Percentiles rank a stretch among this genome's conserved stretches.
Conservation (phyloP, 495 filamentous ascomycete species). For the Mycothermus thermophilus region DNA sequence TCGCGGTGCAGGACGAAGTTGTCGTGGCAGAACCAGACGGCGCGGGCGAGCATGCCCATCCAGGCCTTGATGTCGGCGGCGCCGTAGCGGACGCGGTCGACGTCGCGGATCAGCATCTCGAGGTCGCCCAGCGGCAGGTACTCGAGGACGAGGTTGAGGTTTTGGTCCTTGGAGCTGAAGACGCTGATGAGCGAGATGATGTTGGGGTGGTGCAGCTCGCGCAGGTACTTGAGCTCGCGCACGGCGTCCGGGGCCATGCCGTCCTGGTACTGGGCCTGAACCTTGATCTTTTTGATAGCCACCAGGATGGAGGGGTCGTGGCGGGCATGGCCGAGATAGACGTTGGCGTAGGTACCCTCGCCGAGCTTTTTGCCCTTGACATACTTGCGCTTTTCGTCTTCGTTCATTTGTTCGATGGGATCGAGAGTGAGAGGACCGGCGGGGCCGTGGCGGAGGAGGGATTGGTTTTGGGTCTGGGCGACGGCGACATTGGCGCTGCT, state of each 20-base stretch:
- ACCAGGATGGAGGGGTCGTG: constrained; percentile 53
- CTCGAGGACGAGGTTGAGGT: constrained; percentile 88
- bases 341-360: constrained; percentile 92
- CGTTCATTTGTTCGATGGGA: constrained; percentile 76
- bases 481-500: constrained; percentile 12
- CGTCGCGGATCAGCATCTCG: constrained; percentile 82
- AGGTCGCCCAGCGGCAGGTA: constrained; percentile 83
- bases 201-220: constrained; percentile 91
- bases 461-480: constrained; percentile 7
- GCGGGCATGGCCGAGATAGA: constrained; percentile 71
- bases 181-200: constrained; percentile 84
- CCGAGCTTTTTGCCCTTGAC: constrained; percentile 83
- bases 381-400: constrained; percentile 73
- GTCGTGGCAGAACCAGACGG: constrained; percentile 93
- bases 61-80: constrained; percentile 89
- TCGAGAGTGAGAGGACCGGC: constrained; percentile 32
- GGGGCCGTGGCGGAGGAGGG: constrained; percentile 8
- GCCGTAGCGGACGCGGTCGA: constrained; percentile 47
- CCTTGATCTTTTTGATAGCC: constrained; percentile 98
- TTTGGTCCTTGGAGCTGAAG: constrained; percentile 80
- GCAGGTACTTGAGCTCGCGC: constrained; percentile 86
- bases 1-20: constrained; percentile 91
- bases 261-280: constrained; percentile 66
- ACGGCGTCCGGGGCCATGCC: constrained; percentile 88
- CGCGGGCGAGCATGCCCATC: constrained; percentile 93